Evolutionary conservation across 208 protist species (phyloP).

Genomic region (Trichomonas tenax): DNA sequence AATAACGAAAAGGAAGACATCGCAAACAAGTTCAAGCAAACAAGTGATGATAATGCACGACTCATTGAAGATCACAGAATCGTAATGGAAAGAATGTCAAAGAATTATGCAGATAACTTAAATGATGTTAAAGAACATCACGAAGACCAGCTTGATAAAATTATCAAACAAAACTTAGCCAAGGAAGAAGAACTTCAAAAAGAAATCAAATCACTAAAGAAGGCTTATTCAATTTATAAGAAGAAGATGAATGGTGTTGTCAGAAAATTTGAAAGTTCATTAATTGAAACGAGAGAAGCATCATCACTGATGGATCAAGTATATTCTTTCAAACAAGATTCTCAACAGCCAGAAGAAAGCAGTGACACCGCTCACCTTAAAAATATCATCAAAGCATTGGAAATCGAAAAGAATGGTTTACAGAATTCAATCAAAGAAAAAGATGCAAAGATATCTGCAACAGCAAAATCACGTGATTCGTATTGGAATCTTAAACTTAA

Average conservation of each 20-base stretch:
- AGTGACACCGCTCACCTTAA: background rate
- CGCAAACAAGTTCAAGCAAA: background rate
- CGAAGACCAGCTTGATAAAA: background rate
- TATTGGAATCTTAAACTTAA: background rate
- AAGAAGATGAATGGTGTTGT: background rate
- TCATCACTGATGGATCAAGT: background rate
- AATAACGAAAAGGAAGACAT: background rate
- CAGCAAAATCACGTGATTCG: background rate
- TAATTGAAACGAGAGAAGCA: background rate
- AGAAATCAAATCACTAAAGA: background rate
- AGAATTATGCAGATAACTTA: background rate
- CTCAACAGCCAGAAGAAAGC: background rate
- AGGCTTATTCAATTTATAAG: background rate
- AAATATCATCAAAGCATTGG: background rate
- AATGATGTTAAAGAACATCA: background rate
- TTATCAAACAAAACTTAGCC: background rate
- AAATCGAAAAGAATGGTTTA: background rate
- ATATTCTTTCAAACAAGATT: background rate
- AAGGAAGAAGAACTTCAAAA: background rate
- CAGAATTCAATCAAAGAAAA: background rate
- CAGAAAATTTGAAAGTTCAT: background rate
- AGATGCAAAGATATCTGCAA: background rate
- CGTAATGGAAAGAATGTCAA: background rate
- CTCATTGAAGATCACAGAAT: background rate
- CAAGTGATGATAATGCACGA: background rate